Evolutionary conservation across 2,329 filamentous ascomycete genomes (phyloP).

Genomic region (Trichoderma aggressivum): DNA sequence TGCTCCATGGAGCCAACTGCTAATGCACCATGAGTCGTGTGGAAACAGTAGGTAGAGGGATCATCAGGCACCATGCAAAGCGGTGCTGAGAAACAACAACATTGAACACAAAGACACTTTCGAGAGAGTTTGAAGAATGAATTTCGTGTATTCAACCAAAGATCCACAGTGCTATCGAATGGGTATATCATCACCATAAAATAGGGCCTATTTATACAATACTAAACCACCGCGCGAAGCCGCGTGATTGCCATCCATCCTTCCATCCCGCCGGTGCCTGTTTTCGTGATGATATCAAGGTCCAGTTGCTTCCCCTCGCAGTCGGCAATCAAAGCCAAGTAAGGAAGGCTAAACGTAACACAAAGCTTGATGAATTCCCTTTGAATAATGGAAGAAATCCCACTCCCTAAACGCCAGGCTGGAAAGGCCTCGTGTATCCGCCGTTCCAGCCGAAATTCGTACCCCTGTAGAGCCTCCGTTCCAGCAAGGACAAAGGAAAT

Average conservation of each 20-base stretch:
- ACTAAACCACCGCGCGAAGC: slow-evolving; percentile 3
- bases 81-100: not conserved
- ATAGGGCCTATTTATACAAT: slow-evolving; percentile 23
- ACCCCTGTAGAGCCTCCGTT: slow-evolving; percentile 3
- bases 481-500: not conserved
- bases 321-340: not conserved
- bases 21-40: slow-evolving; percentile 3
- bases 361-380: not conserved
- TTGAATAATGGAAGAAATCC: not conserved
- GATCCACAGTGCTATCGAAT: slow-evolving; percentile 14
- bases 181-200: slow-evolving; percentile 23
- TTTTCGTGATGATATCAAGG: slow-evolving; percentile 15
- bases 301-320: slow-evolving; percentile 5
- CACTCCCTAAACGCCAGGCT: slow-evolving; percentile 5
- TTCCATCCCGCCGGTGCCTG: slow-evolving; percentile 7
- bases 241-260: slow-evolving; percentile 13
- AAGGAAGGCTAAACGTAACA: slow-evolving; percentile 12
- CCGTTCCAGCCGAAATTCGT: slow-evolving; percentile 10
- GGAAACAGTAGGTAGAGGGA: not conserved
- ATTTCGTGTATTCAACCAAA: slow-evolving; percentile 18
- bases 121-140: not conserved
- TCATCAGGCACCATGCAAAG: slow-evolving; percentile 14
- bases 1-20: not conserved
- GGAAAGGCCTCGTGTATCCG: not conserved
- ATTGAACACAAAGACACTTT: not conserved